Percentiles rank a stretch among this genome's conserved stretches.
phyloP scores from a whole-genome alignment of 805 yeast genomes.

The Myxozyma melibiosi region DNA sequence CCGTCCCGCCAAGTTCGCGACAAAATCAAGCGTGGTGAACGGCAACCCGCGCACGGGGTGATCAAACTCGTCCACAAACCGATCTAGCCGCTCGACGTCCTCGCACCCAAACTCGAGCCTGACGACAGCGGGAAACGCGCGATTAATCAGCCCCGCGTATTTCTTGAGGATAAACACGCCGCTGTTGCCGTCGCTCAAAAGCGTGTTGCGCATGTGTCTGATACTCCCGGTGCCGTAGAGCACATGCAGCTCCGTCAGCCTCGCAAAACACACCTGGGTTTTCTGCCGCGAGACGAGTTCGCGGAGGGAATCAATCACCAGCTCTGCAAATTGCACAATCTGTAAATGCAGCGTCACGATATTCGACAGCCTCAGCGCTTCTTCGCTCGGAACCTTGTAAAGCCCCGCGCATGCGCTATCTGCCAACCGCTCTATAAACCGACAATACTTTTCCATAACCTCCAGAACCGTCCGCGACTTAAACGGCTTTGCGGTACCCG shows the following conservation, averaged over 20 bases:
- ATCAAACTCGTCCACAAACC: background rate
- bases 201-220: background rate
- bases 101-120: background rate
- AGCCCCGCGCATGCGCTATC: background rate
- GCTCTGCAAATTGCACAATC: background rate
- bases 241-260: background rate
- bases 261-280: no score
- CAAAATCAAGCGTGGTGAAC: background rate
- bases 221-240: background rate
- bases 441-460: background rate
- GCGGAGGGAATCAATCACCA: background rate
- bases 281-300: background rate
- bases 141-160: background rate
- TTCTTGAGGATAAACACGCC: background rate
- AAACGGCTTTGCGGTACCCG: background rate
- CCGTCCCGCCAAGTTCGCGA: background rate
- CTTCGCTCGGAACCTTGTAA: background rate
- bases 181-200: background rate
- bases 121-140: background rate
- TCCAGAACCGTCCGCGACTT: background rate
- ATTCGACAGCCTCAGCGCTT: background rate
- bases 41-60: background rate
- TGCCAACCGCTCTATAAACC: background rate
- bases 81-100: background rate
- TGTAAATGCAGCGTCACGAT: background rate